These are phyloP conservation scores for Seiridium unicorne DNA, from an alignment of 2,329 filamentous ascomycete genomes.

Conservation along the genomic window DNA sequence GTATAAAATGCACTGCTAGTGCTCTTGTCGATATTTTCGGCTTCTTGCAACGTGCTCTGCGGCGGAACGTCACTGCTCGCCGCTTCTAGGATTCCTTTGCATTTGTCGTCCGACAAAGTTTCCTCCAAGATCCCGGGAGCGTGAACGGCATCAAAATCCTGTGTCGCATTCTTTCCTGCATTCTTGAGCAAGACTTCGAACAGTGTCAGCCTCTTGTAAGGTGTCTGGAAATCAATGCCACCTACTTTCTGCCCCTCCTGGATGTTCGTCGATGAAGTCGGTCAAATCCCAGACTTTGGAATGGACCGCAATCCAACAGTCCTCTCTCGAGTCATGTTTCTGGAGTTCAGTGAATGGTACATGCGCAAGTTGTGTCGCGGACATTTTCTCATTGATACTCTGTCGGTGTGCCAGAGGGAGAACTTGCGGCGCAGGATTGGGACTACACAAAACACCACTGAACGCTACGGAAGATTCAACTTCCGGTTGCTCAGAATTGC, in stretches of 20 bases:
- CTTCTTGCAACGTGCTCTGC: not conserved
- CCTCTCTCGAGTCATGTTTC: constrained; percentile 7
- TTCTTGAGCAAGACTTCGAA: constrained; percentile 8
- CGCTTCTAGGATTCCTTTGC: constrained; percentile 8
- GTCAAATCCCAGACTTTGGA: constrained; percentile 12
- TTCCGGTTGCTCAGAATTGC: too few relatives aligned
- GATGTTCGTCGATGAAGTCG: constrained; percentile 12
- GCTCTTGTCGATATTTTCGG: not conserved
- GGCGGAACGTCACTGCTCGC: constrained; percentile 8
- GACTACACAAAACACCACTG: too few relatives aligned
- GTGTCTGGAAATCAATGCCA: not conserved
- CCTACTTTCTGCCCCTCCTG: constrained; percentile 11
- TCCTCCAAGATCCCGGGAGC: constrained; percentile 11
- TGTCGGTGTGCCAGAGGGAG: too few relatives aligned
- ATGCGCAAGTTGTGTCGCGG: too few relatives aligned
- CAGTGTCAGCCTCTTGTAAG: not conserved
- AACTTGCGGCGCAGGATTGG: too few relatives aligned
- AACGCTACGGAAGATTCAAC: too few relatives aligned
- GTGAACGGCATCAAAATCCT: constrained; percentile 8
- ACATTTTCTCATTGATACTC: not conserved
- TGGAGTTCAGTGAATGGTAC: constrained; percentile 6
- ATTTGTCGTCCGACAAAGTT: constrained; percentile 8
- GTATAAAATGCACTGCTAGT: not conserved
- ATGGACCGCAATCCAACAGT: constrained; percentile 12
- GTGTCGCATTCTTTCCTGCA: constrained; percentile 9